Base-by-base conservation (phyloP, 108 stramenopile genomes). In the Cyclotella baltica region DNA sequence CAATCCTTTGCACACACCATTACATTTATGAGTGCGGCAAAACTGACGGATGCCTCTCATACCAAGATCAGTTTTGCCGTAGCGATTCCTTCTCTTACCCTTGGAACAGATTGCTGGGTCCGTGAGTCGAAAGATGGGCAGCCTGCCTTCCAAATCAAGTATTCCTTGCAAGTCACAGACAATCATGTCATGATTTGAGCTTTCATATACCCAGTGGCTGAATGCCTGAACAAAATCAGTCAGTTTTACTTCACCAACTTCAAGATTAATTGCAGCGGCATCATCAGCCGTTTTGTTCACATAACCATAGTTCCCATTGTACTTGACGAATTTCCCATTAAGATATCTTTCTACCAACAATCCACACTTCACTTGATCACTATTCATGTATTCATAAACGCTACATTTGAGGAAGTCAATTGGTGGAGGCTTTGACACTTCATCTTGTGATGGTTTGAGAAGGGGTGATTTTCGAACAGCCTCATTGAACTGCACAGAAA, bases 291-390 rank as follows among this genome's bases (percentile, higher is more conserved):
- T 25, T 5, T 79, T 61, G 13, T 83, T 66, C 2, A 78, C 71
- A 20, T 65, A 82, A 16, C 78, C 87, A 73, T 84, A 85, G 62
- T 85, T 88, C 43, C 86, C 75, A 47, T 73, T 88, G 48, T 61
- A 88, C 66, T 88, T 86, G 0, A 70, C 75, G 52, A 83, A 86
- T 57, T 79, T 85, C 20, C 84, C 87, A 15, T 76, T 70, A 48
- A 84, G 73, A 65, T 37, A 79, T 4, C 70, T 75, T 37, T 75
- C 83, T 19, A 83, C 83, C 38, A 86, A 50, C 27, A 81, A 46
- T 11, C 83, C 83, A 55, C 81, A 83, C 40, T 8, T 27, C 2
- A 22, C 38, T 22, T 58, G 77, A 38, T 50, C 47, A 29, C 52
- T 29, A 57, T 59, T 76, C 31, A 18, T 47, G 52, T 86, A 83